Evolutionary conservation across 441 rosid genomes (phyloP).

Genomic region (Populus trichocarpa): DNA sequence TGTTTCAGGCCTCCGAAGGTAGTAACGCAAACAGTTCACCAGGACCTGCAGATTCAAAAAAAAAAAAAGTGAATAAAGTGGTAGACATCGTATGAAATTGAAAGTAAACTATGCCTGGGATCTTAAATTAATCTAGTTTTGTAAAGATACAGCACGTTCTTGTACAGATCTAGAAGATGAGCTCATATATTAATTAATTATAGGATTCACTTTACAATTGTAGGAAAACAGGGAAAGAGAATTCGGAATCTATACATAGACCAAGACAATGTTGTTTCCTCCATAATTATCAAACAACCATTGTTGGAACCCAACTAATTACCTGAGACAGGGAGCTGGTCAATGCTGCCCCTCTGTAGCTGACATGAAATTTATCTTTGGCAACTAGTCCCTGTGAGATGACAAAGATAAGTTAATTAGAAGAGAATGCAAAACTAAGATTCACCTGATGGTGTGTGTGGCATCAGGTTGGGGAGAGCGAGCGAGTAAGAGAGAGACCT

Average conservation of each 20-base stretch:
- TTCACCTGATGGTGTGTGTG: background rate
- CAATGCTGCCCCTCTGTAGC: conserved; percentile 76
- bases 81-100: background rate
- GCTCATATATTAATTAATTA: background rate
- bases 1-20: conserved; percentile 87
- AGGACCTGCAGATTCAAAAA: conserved; percentile 51
- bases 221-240: background rate
- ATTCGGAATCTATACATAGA: background rate
- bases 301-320: conserved; percentile 1
- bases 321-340: conserved; percentile 81
- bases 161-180: background rate
- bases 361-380: conserved; percentile 91
- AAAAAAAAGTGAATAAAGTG: background rate
- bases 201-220: background rate
- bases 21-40: conserved; percentile 80
- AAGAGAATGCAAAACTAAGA: background rate
- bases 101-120: background rate
- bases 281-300: background rate
- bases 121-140: background rate
- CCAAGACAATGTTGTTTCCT: background rate
- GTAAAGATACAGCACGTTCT: background rate
- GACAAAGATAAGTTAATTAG: conserved; percentile 1
- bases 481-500: conserved; percentile 37
- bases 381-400: conserved; percentile 75
- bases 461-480: background rate